Base-by-base conservation (phyloP, 768 basidiomycete genomes). In the Naematelia encephala region DNA sequence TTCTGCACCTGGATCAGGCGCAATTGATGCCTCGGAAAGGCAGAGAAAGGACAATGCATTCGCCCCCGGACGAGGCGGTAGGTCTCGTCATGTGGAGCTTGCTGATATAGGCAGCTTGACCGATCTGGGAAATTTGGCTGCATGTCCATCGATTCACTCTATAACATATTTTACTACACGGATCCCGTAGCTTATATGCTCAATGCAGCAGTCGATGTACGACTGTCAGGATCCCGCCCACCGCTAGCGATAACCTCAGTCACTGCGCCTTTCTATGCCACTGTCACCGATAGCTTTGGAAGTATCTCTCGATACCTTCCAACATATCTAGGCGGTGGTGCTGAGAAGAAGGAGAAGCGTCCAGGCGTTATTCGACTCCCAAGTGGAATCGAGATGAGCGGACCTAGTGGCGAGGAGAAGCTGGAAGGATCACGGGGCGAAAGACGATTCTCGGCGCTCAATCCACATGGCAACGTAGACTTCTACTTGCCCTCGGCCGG, bases 401-500 rank as follows among this genome's bases (percentile, higher is more conserved):
- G 77, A 14, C 70, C 76, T 3, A 62, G 54, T 22, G 76, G 76
- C 0, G 68, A 74, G 51, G 76, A 78, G 51, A 46, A 68, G n/a
- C 59, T 78, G 2, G 63, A 73, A 60, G 78, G 78, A 0, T 60
- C 69, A 0, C 59, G 71, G 51, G 77, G 69, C 4, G 77, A 79
- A 54, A 52, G 77, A 1, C 62, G 80, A n/a, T 80, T 81, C 62
- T 71, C 70, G 10, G 80, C 80, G 0, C 61, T 81, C 43, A 81
- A 81, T 54, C 80, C 79, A 2, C 80, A 80, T 61, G 80, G 80
- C 2, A 80, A 79, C 51, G 57, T 81, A 4, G 80, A 80, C 59
- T 80, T 78, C 54, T 76, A 71, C 60, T 66, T 80, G n/a, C 78
- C 80, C 4, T 68, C 74, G 5, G 74, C 77, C 8, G 78, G 79